phyloP scores from a whole-genome alignment of 129 eudicot genomes.

The Mikania micrantha region DNA sequence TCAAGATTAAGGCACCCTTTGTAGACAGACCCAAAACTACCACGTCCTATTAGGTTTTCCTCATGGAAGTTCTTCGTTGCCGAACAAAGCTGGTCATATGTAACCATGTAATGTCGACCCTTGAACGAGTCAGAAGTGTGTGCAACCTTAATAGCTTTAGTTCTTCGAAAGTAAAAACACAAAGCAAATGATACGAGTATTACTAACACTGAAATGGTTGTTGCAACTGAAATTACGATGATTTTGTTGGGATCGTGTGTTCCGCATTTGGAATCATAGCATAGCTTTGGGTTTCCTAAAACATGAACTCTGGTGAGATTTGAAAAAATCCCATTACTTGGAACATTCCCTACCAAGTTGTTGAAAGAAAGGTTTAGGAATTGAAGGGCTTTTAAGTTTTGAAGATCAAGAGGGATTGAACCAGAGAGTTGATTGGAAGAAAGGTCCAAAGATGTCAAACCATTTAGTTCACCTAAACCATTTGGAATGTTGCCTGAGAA shows the following conservation, averaged over 20 bases:
- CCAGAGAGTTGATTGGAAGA: slow-evolving; percentile 64
- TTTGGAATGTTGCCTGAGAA: slow-evolving; percentile 45
- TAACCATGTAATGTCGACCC: slow-evolving; percentile 42
- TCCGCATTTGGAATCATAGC: slow-evolving; percentile 23
- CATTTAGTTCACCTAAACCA: slow-evolving; percentile 37
- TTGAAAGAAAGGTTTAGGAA: slow-evolving; percentile 58
- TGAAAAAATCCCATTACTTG: slow-evolving; percentile 44
- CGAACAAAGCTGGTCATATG: slow-evolving; percentile 47
- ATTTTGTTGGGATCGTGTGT: background rate
- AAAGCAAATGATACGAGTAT: slow-evolving; percentile 3
- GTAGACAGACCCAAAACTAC: slow-evolving; percentile 65
- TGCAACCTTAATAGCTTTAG: background rate
- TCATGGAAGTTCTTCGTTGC: slow-evolving; percentile 44
- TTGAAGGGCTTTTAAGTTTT: slow-evolving; percentile 33
- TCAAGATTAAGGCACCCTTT: slow-evolving; percentile 32
- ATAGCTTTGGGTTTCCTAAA: slow-evolving; percentile 52
- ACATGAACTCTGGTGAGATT: slow-evolving; percentile 35
- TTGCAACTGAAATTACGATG: background rate
- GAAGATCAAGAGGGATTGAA: slow-evolving; percentile 38
- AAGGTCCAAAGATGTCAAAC: slow-evolving; percentile 53
- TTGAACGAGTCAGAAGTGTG: slow-evolving; percentile 21
- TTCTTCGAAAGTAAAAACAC: slow-evolving; percentile 25
- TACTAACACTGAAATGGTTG: background rate
- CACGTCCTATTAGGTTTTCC: slow-evolving; percentile 46
- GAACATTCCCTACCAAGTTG: slow-evolving; percentile 52